Base-by-base conservation (phyloP, 2,329 filamentous ascomycete genomes). In the Cryphonectria parasitica region DNA sequence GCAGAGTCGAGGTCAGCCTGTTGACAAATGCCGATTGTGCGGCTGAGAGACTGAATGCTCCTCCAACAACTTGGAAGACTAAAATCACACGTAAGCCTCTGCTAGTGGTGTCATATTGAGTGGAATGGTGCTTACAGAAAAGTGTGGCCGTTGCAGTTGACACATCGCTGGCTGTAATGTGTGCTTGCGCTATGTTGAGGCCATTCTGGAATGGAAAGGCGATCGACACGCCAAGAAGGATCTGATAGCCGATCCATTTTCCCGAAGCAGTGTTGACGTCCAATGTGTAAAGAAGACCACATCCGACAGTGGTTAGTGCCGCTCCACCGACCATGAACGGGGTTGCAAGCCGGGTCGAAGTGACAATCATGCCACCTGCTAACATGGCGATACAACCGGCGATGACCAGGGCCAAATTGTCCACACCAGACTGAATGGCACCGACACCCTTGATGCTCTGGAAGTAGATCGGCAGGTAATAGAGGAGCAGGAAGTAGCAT, bases 61-160 rank as follows among this genome's bases (percentile, higher is more conserved):
- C 64, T 8, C 45, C 45, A 4, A 66, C 28, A n/a, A 45, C n/a
- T 31, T 64, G 61, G 61, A 64, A 64, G 60, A 62, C 60, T 62
- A 62, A 41, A 39, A 3, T 13, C 11, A 22, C 22, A 22, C 22
- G 34, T 62, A 31, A 62, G 60, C n/a, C 13, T 25, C 39, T 39
- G 7, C 34, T 8, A 11, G 13, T 3, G 13, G 10, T n/a, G 7
- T 15, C 11, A 85, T 15, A 13, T 0, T 39, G 13, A 6, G 11
- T 25, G 61, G 13, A 19, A 22, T 62, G n/a, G 5, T 31, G 34
- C 61, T 41, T 64, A 64, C 61, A 72, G 11, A 81, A 73, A 25
- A 84, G 76, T 71, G 81, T 78, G 0, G 82, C 80, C 0, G 82
- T 83, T 7, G 78, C 80, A 25, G 77, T 77, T 1, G 81, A 76